Evolutionary conservation across 1,139 yeast species (phyloP).

Genomic region (Torulaspora globosa): DNA sequence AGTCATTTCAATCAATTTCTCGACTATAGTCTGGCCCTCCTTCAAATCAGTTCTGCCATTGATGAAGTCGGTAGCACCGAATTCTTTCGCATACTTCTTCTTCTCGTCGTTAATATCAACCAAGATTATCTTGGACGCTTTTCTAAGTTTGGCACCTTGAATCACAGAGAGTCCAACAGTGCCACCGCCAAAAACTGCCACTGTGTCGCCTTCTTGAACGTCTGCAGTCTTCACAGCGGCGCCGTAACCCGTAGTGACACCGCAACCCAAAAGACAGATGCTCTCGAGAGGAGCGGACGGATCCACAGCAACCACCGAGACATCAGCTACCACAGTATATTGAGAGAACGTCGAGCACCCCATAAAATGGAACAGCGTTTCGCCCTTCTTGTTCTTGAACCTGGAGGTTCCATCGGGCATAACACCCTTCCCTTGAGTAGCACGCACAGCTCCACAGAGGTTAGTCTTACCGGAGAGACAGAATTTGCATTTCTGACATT

Average conservation of each 20-base stretch:
- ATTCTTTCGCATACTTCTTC: conserved; percentile 77
- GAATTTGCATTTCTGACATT: conserved; percentile 91
- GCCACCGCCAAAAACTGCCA: conserved; percentile 97
- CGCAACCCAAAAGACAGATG: conserved; percentile 93
- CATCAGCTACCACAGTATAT: conserved; percentile 96
- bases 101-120: conserved; percentile 83
- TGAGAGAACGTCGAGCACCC: conserved; percentile 96
- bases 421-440: conserved; percentile 85
- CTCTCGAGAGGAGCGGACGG: conserved; percentile 78
- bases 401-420: conserved; percentile 96
- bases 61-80: conserved; percentile 94
- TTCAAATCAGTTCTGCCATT: conserved; percentile 70
- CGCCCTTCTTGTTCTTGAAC: conserved; percentile 73
- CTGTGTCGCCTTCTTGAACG: conserved; percentile 86
- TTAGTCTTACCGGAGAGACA: conserved; percentile 95
- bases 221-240: conserved; percentile 94
- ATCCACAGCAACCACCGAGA: conserved; percentile 91
- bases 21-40: conserved; percentile 73
- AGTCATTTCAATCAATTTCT: conserved; percentile 79
- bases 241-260: conserved; percentile 97
- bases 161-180: conserved; percentile 94
- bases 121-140: conserved; percentile 78
- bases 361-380: conserved; percentile 86
- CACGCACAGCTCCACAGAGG: conserved; percentile 85
- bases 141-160: conserved; percentile 85